Evolutionary conservation across 345 rosid genomes (phyloP).

Genomic region (Salix udensis): DNA sequence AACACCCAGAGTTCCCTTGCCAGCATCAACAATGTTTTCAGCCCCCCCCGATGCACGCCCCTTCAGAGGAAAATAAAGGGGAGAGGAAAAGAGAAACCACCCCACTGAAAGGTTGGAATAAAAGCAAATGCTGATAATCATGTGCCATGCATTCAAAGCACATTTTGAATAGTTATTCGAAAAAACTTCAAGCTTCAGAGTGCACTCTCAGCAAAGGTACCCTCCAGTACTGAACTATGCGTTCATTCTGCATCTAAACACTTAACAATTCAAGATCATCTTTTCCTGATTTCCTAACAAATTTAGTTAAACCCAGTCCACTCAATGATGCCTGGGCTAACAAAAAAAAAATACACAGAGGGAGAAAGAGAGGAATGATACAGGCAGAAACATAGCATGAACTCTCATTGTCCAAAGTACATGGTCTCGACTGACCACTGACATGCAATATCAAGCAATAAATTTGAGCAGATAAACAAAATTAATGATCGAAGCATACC

Average conservation of each 20-base stretch:
- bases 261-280: neutral
- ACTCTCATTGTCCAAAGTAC: neutral
- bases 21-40: neutral
- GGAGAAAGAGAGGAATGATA: neutral
- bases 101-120: neutral
- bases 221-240: neutral
- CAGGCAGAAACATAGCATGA: neutral
- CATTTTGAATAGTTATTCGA: neutral
- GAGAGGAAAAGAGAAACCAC: neutral
- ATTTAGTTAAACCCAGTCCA: neutral
- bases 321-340: neutral
- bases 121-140: neutral
- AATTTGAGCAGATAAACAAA: neutral
- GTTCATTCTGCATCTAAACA: neutral
- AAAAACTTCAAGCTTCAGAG: neutral
- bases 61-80: neutral
- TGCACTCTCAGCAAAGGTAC: neutral
- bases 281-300: neutral
- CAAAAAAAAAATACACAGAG: neutral
- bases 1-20: neutral
- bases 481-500: conserved; percentile 22
- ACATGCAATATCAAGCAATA: neutral
- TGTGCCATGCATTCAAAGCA: neutral
- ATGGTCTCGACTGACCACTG: neutral
- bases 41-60: neutral